phyloP scores from a whole-genome alignment of 2,329 filamentous ascomycete species.

The Colletotrichum chlorophyti region DNA sequence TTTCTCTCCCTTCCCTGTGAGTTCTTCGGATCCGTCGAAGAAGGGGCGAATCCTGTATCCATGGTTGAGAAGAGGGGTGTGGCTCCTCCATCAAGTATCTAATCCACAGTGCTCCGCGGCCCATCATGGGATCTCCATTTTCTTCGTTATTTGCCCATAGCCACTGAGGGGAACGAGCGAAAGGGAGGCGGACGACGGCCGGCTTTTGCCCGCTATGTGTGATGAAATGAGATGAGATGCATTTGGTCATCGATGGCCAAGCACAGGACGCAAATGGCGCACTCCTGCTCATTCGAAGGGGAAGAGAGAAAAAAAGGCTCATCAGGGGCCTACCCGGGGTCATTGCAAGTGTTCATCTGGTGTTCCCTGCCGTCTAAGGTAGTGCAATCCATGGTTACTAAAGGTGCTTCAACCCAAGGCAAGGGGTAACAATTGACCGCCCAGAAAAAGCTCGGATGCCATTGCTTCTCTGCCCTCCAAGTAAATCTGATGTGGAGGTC shows the following conservation, averaged over 20 bases:
- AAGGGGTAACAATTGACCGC: not conserved
- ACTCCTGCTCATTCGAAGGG: not conserved
- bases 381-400: too few relatives aligned
- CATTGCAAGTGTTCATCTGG: not conserved
- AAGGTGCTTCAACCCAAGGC: not conserved
- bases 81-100: too few relatives aligned
- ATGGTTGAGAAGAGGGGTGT: too few relatives aligned
- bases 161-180: conserved; percentile 2
- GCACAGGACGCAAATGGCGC: not conserved
- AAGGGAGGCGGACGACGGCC: not conserved
- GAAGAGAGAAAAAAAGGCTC: too few relatives aligned
- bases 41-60: too few relatives aligned
- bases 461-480: conserved; percentile 21
- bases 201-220: not conserved
- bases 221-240: not conserved
- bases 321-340: too few relatives aligned
- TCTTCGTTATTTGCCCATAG: not conserved
- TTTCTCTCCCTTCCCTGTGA: too few relatives aligned
- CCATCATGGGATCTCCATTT: too few relatives aligned
- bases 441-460: too few relatives aligned
- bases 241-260: not conserved
- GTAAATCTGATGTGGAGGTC: conserved; percentile 5
- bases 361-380: too few relatives aligned
- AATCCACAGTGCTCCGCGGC: too few relatives aligned
- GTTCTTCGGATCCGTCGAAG: too few relatives aligned